A percentile compares a stretch with the other conserved stretches of the same genome.
Evolutionary conservation across 305 asterid genomes (phyloP).

Genomic region (Plantago coronopus): DNA sequence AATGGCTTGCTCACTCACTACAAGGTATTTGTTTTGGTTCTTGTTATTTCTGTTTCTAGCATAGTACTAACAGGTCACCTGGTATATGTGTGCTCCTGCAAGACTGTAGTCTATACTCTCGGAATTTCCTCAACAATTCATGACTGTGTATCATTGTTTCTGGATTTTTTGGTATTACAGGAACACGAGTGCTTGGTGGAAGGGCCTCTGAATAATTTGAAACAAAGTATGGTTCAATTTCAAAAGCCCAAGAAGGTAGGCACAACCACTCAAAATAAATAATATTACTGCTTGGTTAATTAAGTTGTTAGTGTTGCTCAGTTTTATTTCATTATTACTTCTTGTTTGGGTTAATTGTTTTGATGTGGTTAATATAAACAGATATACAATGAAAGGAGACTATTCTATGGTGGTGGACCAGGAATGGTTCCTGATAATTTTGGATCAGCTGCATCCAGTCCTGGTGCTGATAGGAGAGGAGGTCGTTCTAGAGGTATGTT

Average conservation of each 20-base stretch:
- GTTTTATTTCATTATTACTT: background rate
- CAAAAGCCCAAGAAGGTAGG: slow-evolving; percentile 96
- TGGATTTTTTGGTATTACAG: slow-evolving; percentile 34
- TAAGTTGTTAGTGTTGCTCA: background rate
- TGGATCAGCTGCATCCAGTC: slow-evolving; percentile 59
- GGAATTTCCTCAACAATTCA: background rate
- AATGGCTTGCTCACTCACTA: slow-evolving; percentile 90
- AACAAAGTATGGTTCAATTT: slow-evolving; percentile 99
- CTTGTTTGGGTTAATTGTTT: slow-evolving; percentile 14
- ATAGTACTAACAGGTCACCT: background rate
- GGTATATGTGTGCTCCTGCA: background rate
- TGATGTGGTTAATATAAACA: slow-evolving; percentile 34
- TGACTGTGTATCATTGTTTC: background rate
- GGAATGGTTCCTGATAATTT: slow-evolving; percentile 77
- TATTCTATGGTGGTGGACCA: slow-evolving; percentile 86
- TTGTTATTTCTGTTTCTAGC: background rate
- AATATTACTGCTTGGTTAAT: slow-evolving; percentile 7
- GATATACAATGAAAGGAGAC: slow-evolving; percentile 92
- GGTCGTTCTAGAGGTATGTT: slow-evolving; percentile 81
- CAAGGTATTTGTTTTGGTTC: slow-evolving; percentile 54
- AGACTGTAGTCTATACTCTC: background rate
- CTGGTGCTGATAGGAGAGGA: slow-evolving; percentile 76
- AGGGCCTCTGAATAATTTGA: slow-evolving; percentile 94
- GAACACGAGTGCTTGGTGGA: slow-evolving; percentile 99
- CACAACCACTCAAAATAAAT: no score